Percentiles rank a stretch among this genome's conserved stretches.
Evolutionary conservation across 2,329 filamentous ascomycete genomes (phyloP).

Genomic region (Penicillium sp.): DNA sequence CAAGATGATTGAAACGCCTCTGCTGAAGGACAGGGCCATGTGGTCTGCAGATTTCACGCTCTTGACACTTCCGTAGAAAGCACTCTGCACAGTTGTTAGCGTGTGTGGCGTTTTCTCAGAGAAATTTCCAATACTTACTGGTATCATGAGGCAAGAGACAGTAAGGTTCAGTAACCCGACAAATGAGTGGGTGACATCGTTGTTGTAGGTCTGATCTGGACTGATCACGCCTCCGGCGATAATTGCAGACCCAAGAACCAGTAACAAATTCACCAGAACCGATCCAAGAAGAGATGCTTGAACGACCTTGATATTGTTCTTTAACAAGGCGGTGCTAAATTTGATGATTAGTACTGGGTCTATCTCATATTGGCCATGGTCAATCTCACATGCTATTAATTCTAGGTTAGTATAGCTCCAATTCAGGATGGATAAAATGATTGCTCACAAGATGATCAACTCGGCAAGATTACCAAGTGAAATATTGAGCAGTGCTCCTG

Average conservation of each 20-base stretch:
- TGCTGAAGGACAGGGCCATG: slow-evolving; percentile 16
- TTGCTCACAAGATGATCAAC: slow-evolving; percentile 67
- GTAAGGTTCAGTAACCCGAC: slow-evolving; percentile 84
- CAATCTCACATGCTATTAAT: not conserved
- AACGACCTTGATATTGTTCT: slow-evolving; percentile 82
- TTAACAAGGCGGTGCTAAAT: slow-evolving; percentile 9
- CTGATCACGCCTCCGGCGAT: slow-evolving; percentile 79
- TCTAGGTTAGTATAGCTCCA: not conserved
- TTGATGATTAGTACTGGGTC: not conserved
- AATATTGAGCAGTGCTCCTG: slow-evolving; percentile 72
- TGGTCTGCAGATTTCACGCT: slow-evolving; percentile 58
- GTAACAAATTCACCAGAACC: slow-evolving; percentile 80
- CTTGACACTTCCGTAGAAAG: slow-evolving; percentile 82
- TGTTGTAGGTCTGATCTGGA: slow-evolving; percentile 90
- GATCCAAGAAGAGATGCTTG: slow-evolving; percentile 85
- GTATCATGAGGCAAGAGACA: slow-evolving; percentile 84
- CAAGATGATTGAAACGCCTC: slow-evolving; percentile 16
- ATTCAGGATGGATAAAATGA: slow-evolving; percentile 24
- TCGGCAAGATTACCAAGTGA: slow-evolving; percentile 79
- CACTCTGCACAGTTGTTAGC: slow-evolving; percentile 59
- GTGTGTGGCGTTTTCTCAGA: not conserved
- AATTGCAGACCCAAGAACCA: slow-evolving; percentile 88
- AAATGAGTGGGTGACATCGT: slow-evolving; percentile 89
- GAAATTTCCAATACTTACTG: slow-evolving; percentile 56
- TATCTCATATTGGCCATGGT: not conserved